phyloP scores from a whole-genome alignment of 495 filamentous ascomycete genomes.

The Gamarada debralockiae region DNA sequence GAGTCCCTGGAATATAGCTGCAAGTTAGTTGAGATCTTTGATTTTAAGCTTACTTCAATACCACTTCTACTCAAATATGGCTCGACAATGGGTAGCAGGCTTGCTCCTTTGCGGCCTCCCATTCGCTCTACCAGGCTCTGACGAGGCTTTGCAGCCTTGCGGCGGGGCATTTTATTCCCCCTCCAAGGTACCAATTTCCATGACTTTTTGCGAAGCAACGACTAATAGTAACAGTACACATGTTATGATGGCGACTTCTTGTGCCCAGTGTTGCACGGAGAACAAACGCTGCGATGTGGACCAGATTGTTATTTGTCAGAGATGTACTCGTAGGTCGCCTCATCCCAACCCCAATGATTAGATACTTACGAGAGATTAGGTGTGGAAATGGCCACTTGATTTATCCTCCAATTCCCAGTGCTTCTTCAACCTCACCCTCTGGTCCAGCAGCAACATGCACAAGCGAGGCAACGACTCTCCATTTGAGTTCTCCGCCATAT shows the following conservation, averaged over 20 bases:
- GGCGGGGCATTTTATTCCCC: slow-evolving; percentile 35
- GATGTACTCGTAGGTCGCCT: slow-evolving; percentile 29
- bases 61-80: background rate
- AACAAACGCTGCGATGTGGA: slow-evolving; percentile 35
- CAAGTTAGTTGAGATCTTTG: background rate
- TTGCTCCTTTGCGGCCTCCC: background rate
- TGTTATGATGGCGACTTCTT: slow-evolving; percentile 38
- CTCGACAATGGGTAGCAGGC: background rate
- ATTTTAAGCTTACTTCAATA: background rate
- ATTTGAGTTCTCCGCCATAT: slow-evolving; percentile 38
- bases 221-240: slow-evolving; percentile 31
- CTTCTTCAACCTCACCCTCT: slow-evolving; percentile 3
- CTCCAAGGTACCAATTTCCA: slow-evolving; percentile 24
- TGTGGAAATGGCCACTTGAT: slow-evolving; percentile 30
- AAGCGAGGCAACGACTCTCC: slow-evolving; percentile 28
- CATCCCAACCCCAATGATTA: slow-evolving; percentile 5
- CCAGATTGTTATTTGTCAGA: slow-evolving; percentile 34
- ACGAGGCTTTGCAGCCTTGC: slow-evolving; percentile 27
- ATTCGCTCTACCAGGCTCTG: background rate
- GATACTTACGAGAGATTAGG: background rate
- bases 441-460: slow-evolving; percentile 14
- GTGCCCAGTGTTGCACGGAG: slow-evolving; percentile 34
- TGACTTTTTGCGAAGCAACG: background rate
- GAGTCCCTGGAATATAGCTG: too few relatives aligned
- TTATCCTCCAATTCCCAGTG: slow-evolving; percentile 14